Evolutionary conservation across 1,284 basidiomycete species (phyloP), one percentile per base, ranked within the genome.

Genomic region (Ustilago tritici): DNA sequence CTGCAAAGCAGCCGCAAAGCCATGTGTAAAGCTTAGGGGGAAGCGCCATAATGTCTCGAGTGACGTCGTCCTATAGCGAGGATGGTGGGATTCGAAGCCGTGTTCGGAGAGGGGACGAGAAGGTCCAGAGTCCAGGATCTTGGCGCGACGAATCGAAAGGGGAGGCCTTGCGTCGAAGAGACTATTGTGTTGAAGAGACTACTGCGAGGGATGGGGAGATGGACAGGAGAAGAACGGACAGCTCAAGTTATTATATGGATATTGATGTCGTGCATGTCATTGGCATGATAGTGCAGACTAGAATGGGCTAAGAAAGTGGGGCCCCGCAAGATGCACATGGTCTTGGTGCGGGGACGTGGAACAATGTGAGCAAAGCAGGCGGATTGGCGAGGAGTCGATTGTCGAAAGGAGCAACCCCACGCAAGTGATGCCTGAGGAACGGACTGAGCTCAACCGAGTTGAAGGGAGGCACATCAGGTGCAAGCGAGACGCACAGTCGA

Each of bases 1-100:
- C 88, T 12, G 89, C 90, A 72, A 91, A 91, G 62, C 90, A 87
- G 32, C 90, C 90, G 78, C 90, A 91, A 7, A 91, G 68, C 69
- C 62, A 65, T 35, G 69, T 71, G 59, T 71, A 71, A 35, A 65
- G 62, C 64, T 87, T 87, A 7, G 87, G 87, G n/a, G 87, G 76
- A 46, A 87, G 70, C 14, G 72, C 65, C 84, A 85, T 86, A 6
- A 36, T 64, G 71, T 32, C 36, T 15, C 15, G 12, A 19, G n/a
- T n/a, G n/a, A n/a, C 12, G 6, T 23, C 10, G 41, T 6, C 34
- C 12, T 49, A 11, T 3, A 23, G 46, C 46, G 46, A 49, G 14
- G n/a, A 28, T 11, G 49, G 12, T 31, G 6, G n/a, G 49, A 2
- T 19, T 49, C 19, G 40, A 41, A 23, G 17, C 32, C n/a, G 19